These are phyloP conservation scores for Aspergillus carbonarius DNA, from an alignment of 2,329 filamentous ascomycete species.

Conservation along the genomic window DNA sequence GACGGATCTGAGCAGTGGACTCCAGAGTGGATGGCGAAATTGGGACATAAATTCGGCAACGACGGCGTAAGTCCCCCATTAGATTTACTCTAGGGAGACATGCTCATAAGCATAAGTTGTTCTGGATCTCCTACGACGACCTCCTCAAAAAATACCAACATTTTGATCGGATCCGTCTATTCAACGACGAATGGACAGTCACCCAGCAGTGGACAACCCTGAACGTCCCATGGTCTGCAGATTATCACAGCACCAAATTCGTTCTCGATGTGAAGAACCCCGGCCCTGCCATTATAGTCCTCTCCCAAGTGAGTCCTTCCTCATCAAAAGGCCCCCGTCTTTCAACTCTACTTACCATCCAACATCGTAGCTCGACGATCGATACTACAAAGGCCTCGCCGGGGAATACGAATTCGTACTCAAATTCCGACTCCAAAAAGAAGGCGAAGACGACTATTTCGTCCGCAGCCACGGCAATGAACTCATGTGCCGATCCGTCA, in stretches of 20 bases:
- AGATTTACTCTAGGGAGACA: not conserved
- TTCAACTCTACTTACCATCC: constrained; percentile 12
- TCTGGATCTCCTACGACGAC: constrained; percentile 62
- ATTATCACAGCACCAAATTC: constrained; percentile 62
- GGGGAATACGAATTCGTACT: constrained; percentile 59
- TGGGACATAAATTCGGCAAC: constrained; percentile 73
- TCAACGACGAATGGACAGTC: constrained; percentile 60
- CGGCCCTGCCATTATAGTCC: constrained; percentile 57
- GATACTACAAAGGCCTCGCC: constrained; percentile 59
- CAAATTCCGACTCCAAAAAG: constrained; percentile 60
- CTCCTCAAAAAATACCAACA: constrained; percentile 59
- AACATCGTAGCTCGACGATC: constrained; percentile 51
- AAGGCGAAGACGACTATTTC: constrained; percentile 60
- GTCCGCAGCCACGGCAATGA: constrained; percentile 57
- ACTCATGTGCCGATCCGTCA: constrained; percentile 71
- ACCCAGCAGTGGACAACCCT: constrained; percentile 62
- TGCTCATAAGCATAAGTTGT: constrained; percentile 38
- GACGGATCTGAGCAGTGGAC: constrained; percentile 87
- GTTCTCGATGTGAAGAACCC: constrained; percentile 53
- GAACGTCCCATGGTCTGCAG: constrained; percentile 60
- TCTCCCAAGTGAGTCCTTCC: constrained; percentile 48
- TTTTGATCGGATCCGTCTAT: constrained; percentile 61
- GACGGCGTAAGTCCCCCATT: constrained; percentile 55
- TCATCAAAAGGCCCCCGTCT: not conserved
- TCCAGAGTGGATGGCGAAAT: constrained; percentile 69